Evolutionary conservation across 805 yeast genomes (phyloP).

Genomic region (Zygosaccharomyces bisporus): DNA sequence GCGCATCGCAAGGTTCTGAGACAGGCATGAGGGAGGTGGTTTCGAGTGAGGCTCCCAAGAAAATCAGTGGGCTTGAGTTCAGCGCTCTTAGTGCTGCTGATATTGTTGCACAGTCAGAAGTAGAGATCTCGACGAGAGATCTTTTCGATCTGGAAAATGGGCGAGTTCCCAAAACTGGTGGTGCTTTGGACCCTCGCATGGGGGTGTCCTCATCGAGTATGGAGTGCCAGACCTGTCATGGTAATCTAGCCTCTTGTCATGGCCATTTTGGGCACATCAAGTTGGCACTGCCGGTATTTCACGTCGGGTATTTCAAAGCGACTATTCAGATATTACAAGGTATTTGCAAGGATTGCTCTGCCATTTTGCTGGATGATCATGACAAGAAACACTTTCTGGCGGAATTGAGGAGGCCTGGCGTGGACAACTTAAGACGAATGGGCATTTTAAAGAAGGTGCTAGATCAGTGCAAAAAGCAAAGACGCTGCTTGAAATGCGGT

Average conservation of each 20-base stretch:
- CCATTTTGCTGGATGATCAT: slow-evolving; percentile 67
- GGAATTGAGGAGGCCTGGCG: slow-evolving; percentile 83
- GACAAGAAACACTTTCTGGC: slow-evolving; percentile 61
- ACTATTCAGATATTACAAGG: slow-evolving; percentile 84
- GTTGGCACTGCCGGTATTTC: slow-evolving; percentile 93
- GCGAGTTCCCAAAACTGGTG: slow-evolving; percentile 72
- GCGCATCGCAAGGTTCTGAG: background rate
- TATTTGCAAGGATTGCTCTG: slow-evolving; percentile 86
- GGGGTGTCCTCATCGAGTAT: slow-evolving; percentile 86
- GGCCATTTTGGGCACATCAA: slow-evolving; percentile 97
- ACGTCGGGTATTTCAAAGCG: slow-evolving; percentile 93
- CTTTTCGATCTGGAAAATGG: slow-evolving; percentile 88
- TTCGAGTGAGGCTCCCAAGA: slow-evolving; percentile 78
- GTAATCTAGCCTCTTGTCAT: slow-evolving; percentile 88
- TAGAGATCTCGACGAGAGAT: slow-evolving; percentile 87
- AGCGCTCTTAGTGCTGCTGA: slow-evolving; percentile 91
- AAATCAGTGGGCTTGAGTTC: slow-evolving; percentile 85
- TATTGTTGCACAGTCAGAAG: slow-evolving; percentile 89
- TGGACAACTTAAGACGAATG: slow-evolving; percentile 92
- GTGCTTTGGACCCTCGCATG: slow-evolving; percentile 91
- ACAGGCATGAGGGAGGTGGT: slow-evolving; percentile 40
- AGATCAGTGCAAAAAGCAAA: slow-evolving; percentile 93
- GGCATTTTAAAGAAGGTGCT: slow-evolving; percentile 72
- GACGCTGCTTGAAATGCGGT: slow-evolving; percentile 84
- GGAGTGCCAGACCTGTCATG: slow-evolving; percentile 89